Percentiles rank a stretch among this genome's conserved stretches.
Evolutionary conservation across 2,329 filamentous ascomycete species (phyloP).

Genomic region (Microcyclosporella mali): DNA sequence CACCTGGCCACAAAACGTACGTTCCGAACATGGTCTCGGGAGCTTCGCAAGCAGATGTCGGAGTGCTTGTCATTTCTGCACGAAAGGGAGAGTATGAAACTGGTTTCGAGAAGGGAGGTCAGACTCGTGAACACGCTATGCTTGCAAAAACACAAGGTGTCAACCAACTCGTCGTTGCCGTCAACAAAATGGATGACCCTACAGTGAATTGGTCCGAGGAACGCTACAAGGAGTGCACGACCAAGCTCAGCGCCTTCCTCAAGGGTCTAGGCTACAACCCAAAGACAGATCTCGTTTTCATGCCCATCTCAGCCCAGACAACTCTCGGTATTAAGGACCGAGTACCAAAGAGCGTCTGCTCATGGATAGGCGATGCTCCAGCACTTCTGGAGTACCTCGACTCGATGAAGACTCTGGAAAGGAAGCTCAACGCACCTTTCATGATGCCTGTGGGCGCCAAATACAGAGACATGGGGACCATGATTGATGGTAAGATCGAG

Average conservation of each 20-base stretch:
- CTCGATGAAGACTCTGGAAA: constrained; percentile 82
- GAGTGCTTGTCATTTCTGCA: constrained; percentile 90
- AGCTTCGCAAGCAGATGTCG: constrained; percentile 75
- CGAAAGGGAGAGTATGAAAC: constrained; percentile 99
- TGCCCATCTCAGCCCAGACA: constrained; percentile 91
- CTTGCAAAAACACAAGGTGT: constrained; percentile 97
- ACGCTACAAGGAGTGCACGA: constrained; percentile 86
- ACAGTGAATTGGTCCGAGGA: constrained; percentile 95
- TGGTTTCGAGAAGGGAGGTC: constrained; percentile 91
- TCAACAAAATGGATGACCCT: constrained; percentile 99
- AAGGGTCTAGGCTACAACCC: constrained; percentile 91
- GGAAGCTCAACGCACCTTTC: constrained; percentile 94
- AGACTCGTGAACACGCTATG: constrained; percentile 96
- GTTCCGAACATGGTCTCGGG: constrained; percentile 94
- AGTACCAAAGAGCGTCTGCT: constrained; percentile 65
- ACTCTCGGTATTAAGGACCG: constrained; percentile 82
- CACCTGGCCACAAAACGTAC: constrained; percentile 95
- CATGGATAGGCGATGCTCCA: constrained; percentile 82
- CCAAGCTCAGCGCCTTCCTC: constrained; percentile 79
- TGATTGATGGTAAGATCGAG: constrained; percentile 96
- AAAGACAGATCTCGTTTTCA: constrained; percentile 88
- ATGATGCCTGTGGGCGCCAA: constrained; percentile 98
- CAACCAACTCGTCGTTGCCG: constrained; percentile 87
- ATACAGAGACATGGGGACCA: constrained; percentile 94
- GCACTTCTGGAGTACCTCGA: constrained; percentile 95